phyloP scores from a whole-genome alignment of 225 moss, liverwort and hornwort genomes.

The Climacium dendroides region DNA sequence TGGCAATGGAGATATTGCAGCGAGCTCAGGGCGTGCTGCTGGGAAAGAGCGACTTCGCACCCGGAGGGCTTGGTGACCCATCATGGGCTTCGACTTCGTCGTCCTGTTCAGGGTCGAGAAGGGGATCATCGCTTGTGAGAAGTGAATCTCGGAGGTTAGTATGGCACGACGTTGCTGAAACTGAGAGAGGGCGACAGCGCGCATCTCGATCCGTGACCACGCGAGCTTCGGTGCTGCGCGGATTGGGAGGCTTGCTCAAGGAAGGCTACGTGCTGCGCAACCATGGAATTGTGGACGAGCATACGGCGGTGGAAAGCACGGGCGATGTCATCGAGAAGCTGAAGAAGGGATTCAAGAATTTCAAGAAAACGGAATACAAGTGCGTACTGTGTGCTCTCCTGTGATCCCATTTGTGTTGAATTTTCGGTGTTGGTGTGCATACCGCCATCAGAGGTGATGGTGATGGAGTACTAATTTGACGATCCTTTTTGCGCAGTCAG shows the following conservation, averaged over 20 bases:
- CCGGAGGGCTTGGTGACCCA: neutral
- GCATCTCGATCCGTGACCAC: slow-evolving; percentile 14
- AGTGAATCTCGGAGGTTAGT: neutral
- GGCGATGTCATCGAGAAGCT: slow-evolving; percentile 36
- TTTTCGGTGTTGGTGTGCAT: neutral
- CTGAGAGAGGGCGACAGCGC: neutral
- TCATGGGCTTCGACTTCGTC: neutral
- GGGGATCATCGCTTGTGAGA: neutral
- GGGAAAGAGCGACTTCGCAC: neutral
- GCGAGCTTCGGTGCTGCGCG: neutral
- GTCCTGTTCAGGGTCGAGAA: neutral
- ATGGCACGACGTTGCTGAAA: neutral
- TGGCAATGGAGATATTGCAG: slow-evolving; percentile 8
- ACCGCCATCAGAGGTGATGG: neutral
- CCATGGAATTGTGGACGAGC: slow-evolving; percentile 16
- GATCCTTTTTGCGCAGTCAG: slow-evolving; percentile 26
- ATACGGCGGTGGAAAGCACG: neutral
- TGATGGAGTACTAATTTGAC: slow-evolving; percentile 15
- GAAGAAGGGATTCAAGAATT: slow-evolving; percentile 15
- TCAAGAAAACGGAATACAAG: slow-evolving; percentile 17
- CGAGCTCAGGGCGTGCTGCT: neutral
- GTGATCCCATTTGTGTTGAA: neutral
- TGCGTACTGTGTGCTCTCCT: neutral
- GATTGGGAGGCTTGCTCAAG: slow-evolving; percentile 18
- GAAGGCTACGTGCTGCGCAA: slow-evolving; percentile 17